These are phyloP conservation scores for Jimgerdemannia lactiflua DNA, from an alignment of 192 early-diverging fungal species.

Conservation along the genomic window DNA sequence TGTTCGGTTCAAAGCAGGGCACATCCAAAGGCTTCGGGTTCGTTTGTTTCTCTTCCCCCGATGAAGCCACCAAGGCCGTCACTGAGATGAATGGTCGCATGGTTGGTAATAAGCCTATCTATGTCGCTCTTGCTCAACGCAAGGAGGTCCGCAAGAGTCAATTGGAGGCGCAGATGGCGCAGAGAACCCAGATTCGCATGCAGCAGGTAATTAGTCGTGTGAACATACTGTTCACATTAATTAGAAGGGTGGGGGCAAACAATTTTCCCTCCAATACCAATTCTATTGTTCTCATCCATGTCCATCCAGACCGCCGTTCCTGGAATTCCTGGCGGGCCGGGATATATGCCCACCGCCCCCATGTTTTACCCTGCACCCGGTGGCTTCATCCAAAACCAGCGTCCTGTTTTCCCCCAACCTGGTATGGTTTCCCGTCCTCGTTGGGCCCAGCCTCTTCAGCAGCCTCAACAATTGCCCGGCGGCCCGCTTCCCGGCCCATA, in stretches of 20 bases:
- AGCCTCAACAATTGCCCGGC: conserved; percentile 38
- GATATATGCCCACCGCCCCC: conserved; percentile 41
- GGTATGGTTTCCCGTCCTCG: conserved; percentile 41
- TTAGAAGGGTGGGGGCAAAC: no score
- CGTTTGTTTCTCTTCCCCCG: conserved; percentile 98
- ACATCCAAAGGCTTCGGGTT: conserved; percentile 95
- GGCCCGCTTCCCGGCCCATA: conserved; percentile 27
- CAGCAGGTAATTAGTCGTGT: neutral
- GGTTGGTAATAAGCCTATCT: conserved; percentile 93
- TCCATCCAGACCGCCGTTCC: conserved; percentile 4
- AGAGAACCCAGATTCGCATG: conserved; percentile 82
- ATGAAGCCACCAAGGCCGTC: conserved; percentile 98
- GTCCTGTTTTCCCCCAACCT: conserved; percentile 30
- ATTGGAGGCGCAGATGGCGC: conserved; percentile 93
- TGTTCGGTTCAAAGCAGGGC: conserved; percentile 26
- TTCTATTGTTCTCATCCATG: no score
- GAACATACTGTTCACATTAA: no score
- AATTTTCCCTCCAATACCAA: no score
- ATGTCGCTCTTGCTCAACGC: conserved; percentile 97
- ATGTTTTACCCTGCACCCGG: conserved; percentile 24
- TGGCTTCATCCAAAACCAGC: conserved; percentile 31
- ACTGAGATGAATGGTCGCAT: conserved; percentile 99
- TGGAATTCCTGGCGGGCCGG: conserved; percentile 29
- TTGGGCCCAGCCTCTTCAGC: conserved; percentile 47
- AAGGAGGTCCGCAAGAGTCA: conserved; percentile 96